Evolutionary conservation across 2,329 filamentous ascomycete genomes (phyloP), one percentile per base, ranked within the genome.

Genomic region (Paramyrothecium roridum): DNA sequence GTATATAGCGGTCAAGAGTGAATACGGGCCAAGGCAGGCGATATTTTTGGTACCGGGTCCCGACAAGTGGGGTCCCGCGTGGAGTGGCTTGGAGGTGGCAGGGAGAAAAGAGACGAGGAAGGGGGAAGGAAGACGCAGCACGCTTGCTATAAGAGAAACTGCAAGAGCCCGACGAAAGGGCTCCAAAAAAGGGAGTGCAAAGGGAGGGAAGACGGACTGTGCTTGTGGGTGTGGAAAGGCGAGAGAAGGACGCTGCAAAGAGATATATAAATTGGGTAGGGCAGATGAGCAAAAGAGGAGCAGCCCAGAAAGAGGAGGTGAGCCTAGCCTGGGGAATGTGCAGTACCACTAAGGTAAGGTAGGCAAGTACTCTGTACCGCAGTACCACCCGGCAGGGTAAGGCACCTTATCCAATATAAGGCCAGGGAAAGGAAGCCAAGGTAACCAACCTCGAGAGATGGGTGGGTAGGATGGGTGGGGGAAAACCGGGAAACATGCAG

Each of bases 341-440:
- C 3, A 30, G 43, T 45, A 34, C n/a, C 47, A 34, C 26, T 22
- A 53, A 30, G 47, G 33, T 16, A 48, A 33, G 21, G 49, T 21
- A 30, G 34, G 16, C 52, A 60, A 58, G 60, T 58, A 58, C 58
- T n/a, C n/a, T n/a, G n/a, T n/a, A n/a, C n/a, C n/a, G n/a, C 63
- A 50, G 59, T 56, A 54, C 50, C 56, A 34, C 46, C 19, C 13
- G n/a, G 21, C 19, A 55, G 40, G 7, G 33, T n/a, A 23, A 45
- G 50, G 17, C 12, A 53, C 46, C 26, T 30, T 30, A 30, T 30
- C 26, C 26, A 30, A 30, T 30, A 30, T 30, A 57, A 63, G 50
- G 48, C 53, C 33, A 46, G 60, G 56, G 48, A 57, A 51, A 54
- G 54, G 54, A 60, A 53, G 48, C 61, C 54, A 60, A 63, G 54